These are phyloP conservation scores for Leucosporidium creatinivorum DNA, from an alignment of 768 basidiomycete species.

Conservation along the genomic window DNA sequence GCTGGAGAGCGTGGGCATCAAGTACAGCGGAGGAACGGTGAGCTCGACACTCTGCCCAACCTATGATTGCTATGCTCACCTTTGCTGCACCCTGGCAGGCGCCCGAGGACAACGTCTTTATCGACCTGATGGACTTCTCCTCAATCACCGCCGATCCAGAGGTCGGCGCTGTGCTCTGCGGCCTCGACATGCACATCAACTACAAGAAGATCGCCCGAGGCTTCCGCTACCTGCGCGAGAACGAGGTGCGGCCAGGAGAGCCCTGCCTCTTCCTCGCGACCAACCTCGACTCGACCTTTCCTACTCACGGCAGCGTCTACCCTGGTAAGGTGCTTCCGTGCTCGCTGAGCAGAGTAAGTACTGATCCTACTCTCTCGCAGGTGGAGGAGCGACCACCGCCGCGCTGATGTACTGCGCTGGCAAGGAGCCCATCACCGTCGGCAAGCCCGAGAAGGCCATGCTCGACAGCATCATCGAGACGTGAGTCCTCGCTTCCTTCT, in stretches of 20 bases:
- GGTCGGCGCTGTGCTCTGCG: conserved; percentile 90
- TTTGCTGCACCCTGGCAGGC: conserved; percentile 51
- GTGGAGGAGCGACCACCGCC: conserved; percentile 69
- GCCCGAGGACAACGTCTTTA: conserved; percentile 71
- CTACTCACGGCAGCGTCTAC: conserved; percentile 55
- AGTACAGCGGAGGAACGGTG: conserved; percentile 76
- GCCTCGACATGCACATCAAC: conserved; percentile 75
- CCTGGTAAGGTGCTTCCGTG: conserved; percentile 52
- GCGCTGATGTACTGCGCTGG: conserved; percentile 61
- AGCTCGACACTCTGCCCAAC: conserved; percentile 37
- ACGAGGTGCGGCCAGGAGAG: conserved; percentile 34
- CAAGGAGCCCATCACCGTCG: conserved; percentile 68
- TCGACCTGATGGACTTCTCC: conserved; percentile 61
- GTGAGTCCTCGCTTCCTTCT: conserved; percentile 42
- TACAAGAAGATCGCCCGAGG: conserved; percentile 93
- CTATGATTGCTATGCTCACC: conserved; percentile 5
- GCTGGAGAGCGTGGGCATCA: conserved; percentile 74
- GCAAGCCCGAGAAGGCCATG: conserved; percentile 88
- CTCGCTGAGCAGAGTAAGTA: neutral
- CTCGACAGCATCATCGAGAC: conserved; percentile 81
- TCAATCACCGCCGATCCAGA: conserved; percentile 53
- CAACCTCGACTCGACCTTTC: conserved; percentile 71
- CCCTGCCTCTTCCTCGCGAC: conserved; percentile 80
- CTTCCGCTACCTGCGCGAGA: conserved; percentile 66
- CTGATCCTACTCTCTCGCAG: conserved; percentile 25